Percentiles rank a stretch among this genome's conserved stretches.
Conservation (phyloP, 2,329 filamentous ascomycete species). For the Sphaerostilbella broomeana region DNA sequence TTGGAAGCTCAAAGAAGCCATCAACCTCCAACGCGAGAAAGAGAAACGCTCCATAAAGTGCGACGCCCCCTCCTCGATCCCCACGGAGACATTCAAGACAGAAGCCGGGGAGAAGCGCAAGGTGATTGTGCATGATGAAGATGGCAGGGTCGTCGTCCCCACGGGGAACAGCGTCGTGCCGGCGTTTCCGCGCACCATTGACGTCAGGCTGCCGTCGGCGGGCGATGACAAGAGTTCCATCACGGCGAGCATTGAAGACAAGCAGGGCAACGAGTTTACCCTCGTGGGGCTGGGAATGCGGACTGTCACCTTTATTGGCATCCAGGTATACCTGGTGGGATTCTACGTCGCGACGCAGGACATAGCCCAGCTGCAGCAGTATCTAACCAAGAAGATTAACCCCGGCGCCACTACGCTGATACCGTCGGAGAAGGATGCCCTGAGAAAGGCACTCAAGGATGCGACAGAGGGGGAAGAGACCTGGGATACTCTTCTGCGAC, state of each 20-base stretch:
- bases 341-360: constrained; percentile 84
- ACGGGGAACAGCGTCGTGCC: constrained; percentile 78
- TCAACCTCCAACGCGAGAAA: constrained; percentile 28
- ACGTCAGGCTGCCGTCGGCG: constrained; percentile 43
- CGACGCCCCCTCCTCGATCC: constrained; percentile 30
- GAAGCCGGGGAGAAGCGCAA: constrained; percentile 47
- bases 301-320: constrained; percentile 79
- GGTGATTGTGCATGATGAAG: constrained; percentile 57
- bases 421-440: constrained; percentile 67
- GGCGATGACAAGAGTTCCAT: constrained; percentile 24
- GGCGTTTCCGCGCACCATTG: constrained; percentile 67
- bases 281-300: constrained; percentile 82
- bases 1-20: constrained; percentile 42
- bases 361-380: constrained; percentile 70
- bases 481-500: constrained; percentile 65
- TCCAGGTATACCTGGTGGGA: constrained; percentile 92
- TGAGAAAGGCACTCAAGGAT: constrained; percentile 65
- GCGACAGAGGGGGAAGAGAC: constrained; percentile 60
- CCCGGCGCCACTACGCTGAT: constrained; percentile 76
- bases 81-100: constrained; percentile 40
- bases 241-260: constrained; percentile 31
- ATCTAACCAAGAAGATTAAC: constrained; percentile 69
- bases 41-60: constrained; percentile 37
- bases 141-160: constrained; percentile 66
- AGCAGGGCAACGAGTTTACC: constrained; percentile 64